Conservation (phyloP, 2,329 filamentous ascomycete species). For the Neonectria sp. region DNA sequence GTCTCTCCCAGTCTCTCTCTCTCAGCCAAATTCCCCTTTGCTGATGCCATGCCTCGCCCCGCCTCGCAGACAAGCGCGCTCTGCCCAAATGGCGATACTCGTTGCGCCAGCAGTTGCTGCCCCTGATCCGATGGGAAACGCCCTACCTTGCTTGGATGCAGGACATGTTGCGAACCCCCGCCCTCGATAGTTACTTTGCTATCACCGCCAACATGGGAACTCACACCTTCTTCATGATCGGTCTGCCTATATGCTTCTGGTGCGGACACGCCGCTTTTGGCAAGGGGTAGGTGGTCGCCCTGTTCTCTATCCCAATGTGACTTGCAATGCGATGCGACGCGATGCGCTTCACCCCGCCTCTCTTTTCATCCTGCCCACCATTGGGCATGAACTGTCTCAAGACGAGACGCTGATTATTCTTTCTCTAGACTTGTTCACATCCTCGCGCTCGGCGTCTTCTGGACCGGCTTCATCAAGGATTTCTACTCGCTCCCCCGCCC, state of each 20-base stretch:
- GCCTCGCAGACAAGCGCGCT: conserved; percentile 78
- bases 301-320: conserved; percentile 1
- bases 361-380: not conserved
- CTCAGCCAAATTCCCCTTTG: conserved; percentile 15
- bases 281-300: conserved; percentile 78
- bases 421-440: conserved; percentile 77
- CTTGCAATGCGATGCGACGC: conserved; percentile 22
- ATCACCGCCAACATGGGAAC: conserved; percentile 97
- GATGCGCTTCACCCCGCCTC: conserved; percentile 16
- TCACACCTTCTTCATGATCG: conserved; percentile 99
- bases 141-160: conserved; percentile 93
- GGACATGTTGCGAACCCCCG: conserved; percentile 82
- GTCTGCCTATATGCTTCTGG: conserved; percentile 96
- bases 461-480: conserved; percentile 95
- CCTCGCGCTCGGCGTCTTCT: conserved; percentile 84
- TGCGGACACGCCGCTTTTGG: conserved; percentile 89
- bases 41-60: conserved; percentile 25
- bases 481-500: conserved; percentile 93
- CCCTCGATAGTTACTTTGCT: conserved; percentile 96
- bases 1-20: not conserved
- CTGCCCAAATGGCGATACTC: conserved; percentile 92
- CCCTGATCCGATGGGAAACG: conserved; percentile 94
- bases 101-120: conserved; percentile 85
- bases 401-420: conserved; percentile 37
- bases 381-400: conserved; percentile 2